Evolutionary conservation across 352 stramenopile species (phyloP).

Genomic region (Globisporangium iwayamae): DNA sequence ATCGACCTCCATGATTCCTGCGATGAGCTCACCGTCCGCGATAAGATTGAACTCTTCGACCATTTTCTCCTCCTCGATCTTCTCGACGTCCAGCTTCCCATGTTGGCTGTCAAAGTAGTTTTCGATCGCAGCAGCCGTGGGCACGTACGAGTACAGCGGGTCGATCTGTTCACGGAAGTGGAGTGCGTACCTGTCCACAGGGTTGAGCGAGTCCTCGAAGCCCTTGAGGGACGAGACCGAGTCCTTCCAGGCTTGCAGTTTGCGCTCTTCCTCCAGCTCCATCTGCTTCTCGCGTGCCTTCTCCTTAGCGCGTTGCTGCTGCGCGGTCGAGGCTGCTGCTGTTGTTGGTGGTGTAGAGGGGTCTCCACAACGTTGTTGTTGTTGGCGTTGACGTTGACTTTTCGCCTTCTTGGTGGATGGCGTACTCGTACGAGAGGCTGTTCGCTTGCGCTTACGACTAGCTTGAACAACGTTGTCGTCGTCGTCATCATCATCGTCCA

Average conservation of each 20-base stretch:
- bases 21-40: constrained; percentile 66
- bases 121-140: constrained; percentile 68
- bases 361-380: constrained; percentile 5
- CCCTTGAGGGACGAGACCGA: constrained; percentile 70
- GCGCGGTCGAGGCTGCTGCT: background rate
- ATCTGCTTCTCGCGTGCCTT: constrained; percentile 80
- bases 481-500: constrained; percentile 34
- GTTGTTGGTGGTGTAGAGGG: constrained; percentile 9
- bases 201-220: constrained; percentile 91
- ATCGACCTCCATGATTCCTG: constrained; percentile 31
- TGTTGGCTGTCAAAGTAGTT: constrained; percentile 28
- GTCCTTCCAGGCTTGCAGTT: constrained; percentile 87
- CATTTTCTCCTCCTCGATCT: constrained; percentile 60
- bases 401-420: constrained; percentile 10
- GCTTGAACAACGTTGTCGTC: constrained; percentile 26
- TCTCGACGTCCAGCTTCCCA: constrained; percentile 50
- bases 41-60: constrained; percentile 58
- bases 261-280: constrained; percentile 91
- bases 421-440: constrained; percentile 10
- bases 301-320: constrained; percentile 41
- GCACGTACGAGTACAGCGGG: constrained; percentile 74
- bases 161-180: constrained; percentile 92
- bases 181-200: constrained; percentile 93
- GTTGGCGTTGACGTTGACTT: constrained; percentile 4
- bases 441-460: constrained; percentile 19